Evolutionary conservation across 257 asterid genomes (phyloP), one percentile per base, ranked within the genome.

Genomic region (Parsonsia alboflavescens): DNA sequence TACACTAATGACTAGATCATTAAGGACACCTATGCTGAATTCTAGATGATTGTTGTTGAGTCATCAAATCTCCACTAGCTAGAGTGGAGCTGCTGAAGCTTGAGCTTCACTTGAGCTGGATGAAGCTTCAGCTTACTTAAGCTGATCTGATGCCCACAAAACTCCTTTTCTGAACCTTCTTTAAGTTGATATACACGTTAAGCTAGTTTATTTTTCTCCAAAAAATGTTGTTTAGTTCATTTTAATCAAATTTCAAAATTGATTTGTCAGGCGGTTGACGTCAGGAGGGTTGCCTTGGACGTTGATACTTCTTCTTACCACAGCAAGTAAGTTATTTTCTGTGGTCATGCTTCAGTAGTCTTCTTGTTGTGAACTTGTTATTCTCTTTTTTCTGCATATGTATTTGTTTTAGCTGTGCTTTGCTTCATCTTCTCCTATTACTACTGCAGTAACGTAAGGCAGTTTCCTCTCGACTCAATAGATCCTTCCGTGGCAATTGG

Each of bases 401-500:
- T 48, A 65, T 73, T 70, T 42, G 54, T 22, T 77, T 24, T 56
- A 10, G 48, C 54, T 28, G 69, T 64, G 50, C 39, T 41, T 71
- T 44, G 24, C 10, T 76, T 67, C 70, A 68, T 80, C 76, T 53
- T 59, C 30, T 57, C n/a, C 62, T 33, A 30, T 63, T 73, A n/a
- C 33, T 66, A 49, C 30, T 82, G 69, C 91, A 95, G 99, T 76
- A 84, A 87, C 66, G 86, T 90, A 76, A 84, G 93, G 73, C 85
- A 87, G 66, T 81, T 92, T n/a, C 91, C 96, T 26, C 84, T 95
- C 73, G 96, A 91, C 52, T 90, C 97, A 10, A 81, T 95, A 36
- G 99, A 95, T 81, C 93, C 99, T 73, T 95, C 99, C 67, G 82
- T 82, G 91, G 97, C 97, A 16, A 85, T 92, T 24, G 97, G 96